phyloP scores from a whole-genome alignment of 1,284 basidiomycete genomes.

The Irpex lacteus region DNA sequence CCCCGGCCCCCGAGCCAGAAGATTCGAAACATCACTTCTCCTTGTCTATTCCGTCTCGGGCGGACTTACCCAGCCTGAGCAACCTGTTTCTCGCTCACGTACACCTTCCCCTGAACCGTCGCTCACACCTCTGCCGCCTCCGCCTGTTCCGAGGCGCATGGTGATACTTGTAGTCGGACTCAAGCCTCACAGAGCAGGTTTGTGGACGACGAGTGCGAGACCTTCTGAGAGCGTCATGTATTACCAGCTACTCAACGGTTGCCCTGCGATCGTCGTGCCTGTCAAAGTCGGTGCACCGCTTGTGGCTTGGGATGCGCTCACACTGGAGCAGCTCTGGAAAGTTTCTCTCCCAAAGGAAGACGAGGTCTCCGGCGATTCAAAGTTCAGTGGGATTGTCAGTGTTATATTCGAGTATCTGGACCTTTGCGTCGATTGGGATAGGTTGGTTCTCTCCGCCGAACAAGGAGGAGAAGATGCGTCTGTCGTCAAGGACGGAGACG shows the following conservation, averaged over 20 bases:
- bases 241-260: constrained; percentile 60
- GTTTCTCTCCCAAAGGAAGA: constrained; percentile 40
- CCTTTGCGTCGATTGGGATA: constrained; percentile 59
- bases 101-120: constrained; percentile 49
- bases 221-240: constrained; percentile 61
- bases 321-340: constrained; percentile 56
- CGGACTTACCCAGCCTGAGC: constrained; percentile 28
- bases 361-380: constrained; percentile 17
- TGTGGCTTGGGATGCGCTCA: constrained; percentile 59
- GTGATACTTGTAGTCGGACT: constrained; percentile 54
- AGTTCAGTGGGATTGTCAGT: constrained; percentile 50
- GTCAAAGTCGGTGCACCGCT: constrained; percentile 58
- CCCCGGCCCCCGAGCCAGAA: constrained; percentile 18
- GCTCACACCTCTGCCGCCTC: constrained; percentile 39
- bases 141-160: constrained; percentile 49
- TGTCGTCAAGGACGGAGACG: constrained; percentile 18
- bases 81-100: constrained; percentile 45
- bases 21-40: constrained; percentile 10
- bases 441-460: constrained; percentile 34
- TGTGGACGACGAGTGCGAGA: constrained; percentile 58
- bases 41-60: constrained; percentile 12
- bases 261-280: constrained; percentile 57
- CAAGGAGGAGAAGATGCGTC: constrained; percentile 17
- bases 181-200: constrained; percentile 50
- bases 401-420: constrained; percentile 58